Base-by-base conservation (phyloP, 108 stramenopile genomes). In the Nitzschia palea region DNA sequence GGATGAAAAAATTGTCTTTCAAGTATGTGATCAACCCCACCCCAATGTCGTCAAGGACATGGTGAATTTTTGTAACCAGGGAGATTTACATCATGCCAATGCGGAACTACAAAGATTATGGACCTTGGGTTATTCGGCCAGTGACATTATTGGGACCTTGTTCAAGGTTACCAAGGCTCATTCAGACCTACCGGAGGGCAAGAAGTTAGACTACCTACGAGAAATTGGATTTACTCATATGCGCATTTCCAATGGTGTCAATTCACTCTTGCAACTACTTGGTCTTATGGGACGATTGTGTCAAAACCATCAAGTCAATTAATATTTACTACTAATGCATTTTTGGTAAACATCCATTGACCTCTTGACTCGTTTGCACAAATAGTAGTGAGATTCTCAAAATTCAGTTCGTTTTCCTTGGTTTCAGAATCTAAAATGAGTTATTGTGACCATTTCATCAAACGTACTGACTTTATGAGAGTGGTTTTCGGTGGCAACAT, bases 21-120 rank as follows among this genome's bases (percentile, higher is more conserved):
- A 96, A 78, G 98, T 99, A 0, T 99, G 99, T 68, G 99, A 99
- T 72, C 99, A 99, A 78, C 99, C 99, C 0, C 99, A 99, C 81
- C 99, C 99, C 28, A 93, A 66, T 3, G 92, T 86, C 0, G 96
- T 98, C 10, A 58, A 77, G 12, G 68, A 53, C 18, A 95, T 98
- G 26, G 67, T 99, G 22, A 83, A 88, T 44, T 65, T 48, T 22
- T 94, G 89, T 50, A 28, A 69, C 2, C 55, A 66, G 61, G 86
- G 89, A 0, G 71, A 96, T 44, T 77, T 92, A n/a, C 62, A 80
- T 23, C 37, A 53, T 26, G 96, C 94, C 15, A 74, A 80, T 25
- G 65, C 66, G 23, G 54, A 72, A 40, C 44, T 96, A 62, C 59
- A 80, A 25, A 44, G 36, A 6, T 65, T 96, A 45, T 88, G 85